Evolutionary conservation across 2,329 filamentous ascomycete genomes (phyloP).

Genomic region (Pseudogymnoascus sp.): DNA sequence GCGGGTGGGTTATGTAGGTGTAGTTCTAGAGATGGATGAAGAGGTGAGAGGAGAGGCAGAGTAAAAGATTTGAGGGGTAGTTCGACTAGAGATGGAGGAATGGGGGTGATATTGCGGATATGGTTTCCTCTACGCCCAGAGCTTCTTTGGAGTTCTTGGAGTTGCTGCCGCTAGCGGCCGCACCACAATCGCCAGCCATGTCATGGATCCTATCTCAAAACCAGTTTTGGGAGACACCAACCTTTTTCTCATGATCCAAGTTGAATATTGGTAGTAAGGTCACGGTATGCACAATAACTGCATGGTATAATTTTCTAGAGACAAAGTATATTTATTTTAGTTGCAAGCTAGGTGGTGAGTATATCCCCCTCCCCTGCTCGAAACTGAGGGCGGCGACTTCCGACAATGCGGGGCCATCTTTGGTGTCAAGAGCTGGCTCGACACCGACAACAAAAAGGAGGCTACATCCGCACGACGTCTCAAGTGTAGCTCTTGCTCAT

Average conservation of each 20-base stretch:
- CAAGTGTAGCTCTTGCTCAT: not conserved
- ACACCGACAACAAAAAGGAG: not conserved
- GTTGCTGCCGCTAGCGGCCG: conserved; percentile 7
- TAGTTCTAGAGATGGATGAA: not conserved
- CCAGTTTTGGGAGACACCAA: not conserved
- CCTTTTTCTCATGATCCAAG: not conserved
- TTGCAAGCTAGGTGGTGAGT: not conserved
- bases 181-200: not conserved
- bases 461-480: not conserved
- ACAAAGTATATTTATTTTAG: not conserved
- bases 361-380: not conserved
- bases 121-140: conserved; percentile 2
- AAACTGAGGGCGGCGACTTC: not conserved
- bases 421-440: not conserved
- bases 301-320: not conserved
- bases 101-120: conserved; percentile 1
- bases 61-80: not conserved
- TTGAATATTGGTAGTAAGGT: not conserved
- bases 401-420: not conserved
- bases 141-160: conserved; percentile 8
- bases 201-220: not conserved
- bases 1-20: not conserved
- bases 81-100: not conserved
- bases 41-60: not conserved
- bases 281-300: not conserved